Evolutionary conservation across 129 eudicot species (phyloP), one percentile per base, ranked within the genome.

Genomic region (Logfia minima): DNA sequence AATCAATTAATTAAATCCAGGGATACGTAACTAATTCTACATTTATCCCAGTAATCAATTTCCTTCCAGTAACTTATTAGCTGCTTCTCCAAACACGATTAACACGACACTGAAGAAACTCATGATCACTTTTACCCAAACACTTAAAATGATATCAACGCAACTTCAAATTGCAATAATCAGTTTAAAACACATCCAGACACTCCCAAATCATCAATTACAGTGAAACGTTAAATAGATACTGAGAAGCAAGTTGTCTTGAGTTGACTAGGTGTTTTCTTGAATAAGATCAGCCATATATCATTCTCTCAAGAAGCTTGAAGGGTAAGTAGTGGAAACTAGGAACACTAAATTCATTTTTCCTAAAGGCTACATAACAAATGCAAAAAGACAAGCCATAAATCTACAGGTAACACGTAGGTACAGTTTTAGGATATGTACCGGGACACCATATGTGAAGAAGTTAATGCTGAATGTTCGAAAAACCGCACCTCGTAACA

Each of bases 371-470:
- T 56, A 45, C 32, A 10, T 13, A 43, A 39, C 21, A 5, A 13
- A 21, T 45, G 52, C 37, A 70, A 48, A 24, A 24, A 5, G 16
- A 23, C 23, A 16, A 16, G 74, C 74, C 32, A 77, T 34, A 52
- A 14, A 31, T 53, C 4, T 29, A 37, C 31, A 58, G 0, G 37
- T 31, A 76, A 52, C 8, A 66, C 7, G 13, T 11, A 64, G 56
- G 17, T 39, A 59, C 66, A 19, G 45, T 51, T 80, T 39, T 29
- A 68, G 56, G 56, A 71, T 43, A 56, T 45, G 21, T 65, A 86
- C 89, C 86, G 89, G 87, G 62, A 83, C 83, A 39, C 89, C 89
- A 64, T 86, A 86, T 43, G 89, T 86, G 84, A 86, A 86, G 81
- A 73, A 86, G 85, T 86, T 86, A 48, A 86, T 86, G 71, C 85